Conservation (phyloP, 2,329 filamentous ascomycete species). For the Aspergillus pseudoterreus region DNA sequence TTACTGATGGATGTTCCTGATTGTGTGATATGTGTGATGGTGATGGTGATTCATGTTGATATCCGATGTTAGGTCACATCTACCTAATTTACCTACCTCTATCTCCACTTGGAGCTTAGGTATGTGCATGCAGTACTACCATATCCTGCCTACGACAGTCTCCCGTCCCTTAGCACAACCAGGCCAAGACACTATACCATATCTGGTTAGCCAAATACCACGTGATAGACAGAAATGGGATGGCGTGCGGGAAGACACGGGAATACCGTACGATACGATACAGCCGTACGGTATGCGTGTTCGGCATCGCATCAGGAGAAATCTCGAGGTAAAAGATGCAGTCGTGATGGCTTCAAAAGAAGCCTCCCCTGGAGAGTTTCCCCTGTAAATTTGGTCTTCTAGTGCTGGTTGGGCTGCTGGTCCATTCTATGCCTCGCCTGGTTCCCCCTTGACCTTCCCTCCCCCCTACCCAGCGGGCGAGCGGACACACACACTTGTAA, state of each 20-base stretch:
- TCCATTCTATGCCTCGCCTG: neutral
- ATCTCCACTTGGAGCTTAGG: neutral
- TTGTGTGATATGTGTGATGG: neutral
- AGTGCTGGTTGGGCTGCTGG: neutral
- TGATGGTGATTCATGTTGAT: neutral
- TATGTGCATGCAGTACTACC: too few relatives aligned
- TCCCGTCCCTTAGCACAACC: neutral
- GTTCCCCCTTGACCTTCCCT: neutral
- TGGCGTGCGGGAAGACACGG: neutral
- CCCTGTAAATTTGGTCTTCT: neutral
- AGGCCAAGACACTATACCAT: neutral
- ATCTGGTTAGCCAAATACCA: neutral
- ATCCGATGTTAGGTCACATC: neutral
- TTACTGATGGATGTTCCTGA: conserved; percentile 13
- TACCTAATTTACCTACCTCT: neutral
- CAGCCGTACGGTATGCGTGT: neutral
- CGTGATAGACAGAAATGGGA: neutral
- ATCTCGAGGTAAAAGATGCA: neutral
- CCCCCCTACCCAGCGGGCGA: neutral
- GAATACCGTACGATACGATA: neutral
- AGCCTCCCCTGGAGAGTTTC: neutral
- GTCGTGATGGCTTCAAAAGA: neutral
- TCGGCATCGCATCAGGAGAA: neutral
- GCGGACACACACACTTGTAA: neutral
- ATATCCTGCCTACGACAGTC: neutral